phyloP scores from a whole-genome alignment of 495 filamentous ascomycete genomes.

The Talaromyces wortmannii region DNA sequence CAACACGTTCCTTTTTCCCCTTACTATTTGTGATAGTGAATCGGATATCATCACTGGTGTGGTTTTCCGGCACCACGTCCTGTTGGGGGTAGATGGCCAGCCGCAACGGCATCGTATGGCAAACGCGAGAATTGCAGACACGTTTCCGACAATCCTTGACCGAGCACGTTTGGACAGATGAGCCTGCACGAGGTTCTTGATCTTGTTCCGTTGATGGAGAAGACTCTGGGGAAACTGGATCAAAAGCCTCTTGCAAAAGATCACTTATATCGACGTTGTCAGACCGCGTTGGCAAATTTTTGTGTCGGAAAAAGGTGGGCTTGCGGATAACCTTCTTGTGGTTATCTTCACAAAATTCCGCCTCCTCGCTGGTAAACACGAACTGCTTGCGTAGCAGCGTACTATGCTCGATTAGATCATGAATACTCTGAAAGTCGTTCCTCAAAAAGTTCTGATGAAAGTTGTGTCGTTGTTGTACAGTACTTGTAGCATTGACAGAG shows the following conservation, averaged over 20 bases:
- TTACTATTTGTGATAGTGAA: conserved; percentile 15
- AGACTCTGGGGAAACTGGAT: not conserved
- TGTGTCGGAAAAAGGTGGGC: not conserved
- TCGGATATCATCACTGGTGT: conserved; percentile 19
- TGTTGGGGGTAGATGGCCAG: conserved; percentile 15
- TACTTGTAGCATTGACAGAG: too few species aligned
- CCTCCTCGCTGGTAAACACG: not conserved
- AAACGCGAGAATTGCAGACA: not conserved
- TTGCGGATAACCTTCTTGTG: not conserved
- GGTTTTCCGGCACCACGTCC: conserved; percentile 7
- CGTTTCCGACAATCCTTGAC: not conserved
- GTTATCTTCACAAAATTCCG: not conserved
- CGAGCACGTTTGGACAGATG: not conserved
- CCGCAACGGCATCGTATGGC: conserved; percentile 18
- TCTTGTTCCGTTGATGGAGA: too few species aligned
- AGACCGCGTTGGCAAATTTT: not conserved
- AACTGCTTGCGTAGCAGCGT: not conserved
- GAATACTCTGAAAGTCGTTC: not conserved
- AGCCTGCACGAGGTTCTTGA: too few species aligned
- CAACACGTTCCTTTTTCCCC: conserved; percentile 6
- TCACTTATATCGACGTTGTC: not conserved
- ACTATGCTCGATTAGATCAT: not conserved
- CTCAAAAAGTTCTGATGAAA: too few species aligned
- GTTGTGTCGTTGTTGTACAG: not conserved
- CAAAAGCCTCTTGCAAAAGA: not conserved